These are phyloP conservation scores for Furcasterigmium furcatum DNA, from an alignment of 2,329 filamentous ascomycete species.

Conservation along the genomic window DNA sequence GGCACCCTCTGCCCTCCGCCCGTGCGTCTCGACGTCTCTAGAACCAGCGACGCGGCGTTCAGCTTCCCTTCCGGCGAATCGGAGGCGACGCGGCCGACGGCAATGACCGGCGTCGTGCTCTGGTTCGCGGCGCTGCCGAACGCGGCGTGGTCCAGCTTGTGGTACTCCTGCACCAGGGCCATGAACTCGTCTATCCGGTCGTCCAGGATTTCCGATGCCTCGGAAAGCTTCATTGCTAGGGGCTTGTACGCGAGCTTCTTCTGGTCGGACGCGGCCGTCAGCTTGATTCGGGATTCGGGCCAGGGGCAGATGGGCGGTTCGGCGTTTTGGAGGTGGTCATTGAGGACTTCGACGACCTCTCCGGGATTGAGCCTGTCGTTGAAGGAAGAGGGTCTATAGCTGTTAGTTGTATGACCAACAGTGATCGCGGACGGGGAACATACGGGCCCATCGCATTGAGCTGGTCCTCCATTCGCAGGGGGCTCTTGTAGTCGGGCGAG, in stretches of 20 bases:
- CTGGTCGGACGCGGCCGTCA: slow-evolving; percentile 82
- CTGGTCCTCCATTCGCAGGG: slow-evolving; percentile 34
- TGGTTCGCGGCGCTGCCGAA: slow-evolving; percentile 87
- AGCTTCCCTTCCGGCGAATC: slow-evolving; percentile 84
- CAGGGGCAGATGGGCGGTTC: slow-evolving; percentile 71
- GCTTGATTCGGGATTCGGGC: slow-evolving; percentile 73
- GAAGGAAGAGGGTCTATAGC: slow-evolving; percentile 59
- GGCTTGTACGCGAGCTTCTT: slow-evolving; percentile 91
- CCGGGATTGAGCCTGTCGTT: slow-evolving; percentile 75
- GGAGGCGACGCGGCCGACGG: slow-evolving; percentile 86
- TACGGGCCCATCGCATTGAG: slow-evolving; percentile 35
- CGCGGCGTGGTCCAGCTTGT: slow-evolving; percentile 71
- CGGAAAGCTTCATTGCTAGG: slow-evolving; percentile 90
- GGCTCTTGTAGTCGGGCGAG: slow-evolving; percentile 38
- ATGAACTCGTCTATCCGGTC: slow-evolving; percentile 92
- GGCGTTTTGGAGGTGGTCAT: slow-evolving; percentile 65
- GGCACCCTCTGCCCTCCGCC: slow-evolving; percentile 82
- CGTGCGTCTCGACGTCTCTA: slow-evolving; percentile 82
- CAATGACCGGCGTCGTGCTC: slow-evolving; percentile 82
- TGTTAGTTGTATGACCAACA: not conserved
- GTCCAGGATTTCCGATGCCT: slow-evolving; percentile 89
- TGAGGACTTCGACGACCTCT: slow-evolving; percentile 79
- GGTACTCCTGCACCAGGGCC: slow-evolving; percentile 67
- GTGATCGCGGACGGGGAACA: slow-evolving; percentile 11
- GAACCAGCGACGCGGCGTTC: slow-evolving; percentile 78